Base-by-base conservation (phyloP, 176 grass and related monocot genomes). In the Triticum monococcum region DNA sequence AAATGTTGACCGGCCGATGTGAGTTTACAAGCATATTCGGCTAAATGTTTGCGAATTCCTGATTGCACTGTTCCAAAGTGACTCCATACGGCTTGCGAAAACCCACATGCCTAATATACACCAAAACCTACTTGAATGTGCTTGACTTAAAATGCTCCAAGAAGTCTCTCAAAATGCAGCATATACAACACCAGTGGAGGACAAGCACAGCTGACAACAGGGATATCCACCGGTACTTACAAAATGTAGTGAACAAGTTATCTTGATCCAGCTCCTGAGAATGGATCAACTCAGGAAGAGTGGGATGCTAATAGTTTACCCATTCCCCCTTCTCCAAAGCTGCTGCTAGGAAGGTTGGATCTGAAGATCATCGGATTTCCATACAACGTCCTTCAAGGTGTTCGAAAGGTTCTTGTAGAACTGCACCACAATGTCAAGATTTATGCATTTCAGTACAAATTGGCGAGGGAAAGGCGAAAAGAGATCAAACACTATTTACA, bases 391-490 rank as follows among this genome's bases (percentile, higher is more conserved):
- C 72, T 94, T 93, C 57, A 99, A 85, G 45, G 87, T 90, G 45
- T 66, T 88, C 35, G 92, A 96, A 68, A 99, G 92, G 57, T 94
- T 94, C 72, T 93, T 99, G 79, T 91, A 96, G 56, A 99, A 99
- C 94, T 99, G 92, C 77, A 91, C 4, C 59, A 28, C 46, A 16
- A 78, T 12, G 5, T 31, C 8, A 11, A 54, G 23, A 18, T 7
- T 40, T 62, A 13, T 17, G 71, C 17, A 77, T 48, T 18, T 85
- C 79, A 88, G 37, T 71, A 85, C 0, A 89, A 33, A 72, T 17
- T 72, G 35, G 22, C 43, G 31, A 37, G 36, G n/a, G 5, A 52
- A 65, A 46, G 3, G 30, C 71, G 23, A 33, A 12, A 66, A 54
- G 12, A 17, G 5, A 52, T 56, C 7, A 63, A 52, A 9, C 23